Base-by-base conservation (phyloP, 768 basidiomycete species). In the Tricholoma saponaceum region DNA sequence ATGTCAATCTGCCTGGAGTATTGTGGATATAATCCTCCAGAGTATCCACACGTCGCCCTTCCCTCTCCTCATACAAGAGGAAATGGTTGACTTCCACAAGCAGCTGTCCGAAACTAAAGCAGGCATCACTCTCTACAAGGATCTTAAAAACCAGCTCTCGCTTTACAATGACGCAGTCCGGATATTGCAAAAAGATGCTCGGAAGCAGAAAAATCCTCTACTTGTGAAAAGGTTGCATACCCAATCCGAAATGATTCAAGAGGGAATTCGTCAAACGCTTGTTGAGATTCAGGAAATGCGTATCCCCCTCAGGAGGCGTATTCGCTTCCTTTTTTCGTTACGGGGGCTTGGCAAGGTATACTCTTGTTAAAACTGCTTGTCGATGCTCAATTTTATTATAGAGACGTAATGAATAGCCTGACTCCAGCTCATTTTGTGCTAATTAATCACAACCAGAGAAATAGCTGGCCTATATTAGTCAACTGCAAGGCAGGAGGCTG, bases 1-100 rank as follows among this genome's bases (percentile, higher is more conserved):
- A n/a, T 13, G 16, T 18, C 26, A 37, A 32, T 60, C 59, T 32
- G 59, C 50, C 14, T 60, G 59, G 55, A 25, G 12, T 4, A 49
- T 60, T 10, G 55, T 60, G 32, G 26, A 56, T 22, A 30, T 12
- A 20, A 53, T 60, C 8, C 51, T 59, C 2, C 50, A 33, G 14
- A n/a, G 18, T 16, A 26, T 5, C 10, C 52, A 56, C 30, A 39
- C 4, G 12, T 39, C 37, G 9, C 55, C 56, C 13, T 25, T 35
- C 25, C 52, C 59, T 28, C 49, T 62, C 22, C 59, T 57, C 43
- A 33, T 62, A 22, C 61, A 62, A 41, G 43, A 56, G 41, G 61
- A 62, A 60, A 35, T 62, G 33, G 61, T 62, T 20, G 61, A 62
- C 41, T 47, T 65, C 54, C 23, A 59, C 25, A 60, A 44, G 51